These are phyloP conservation scores for Daldinia sp. DNA, from an alignment of 2,329 filamentous ascomycete genomes.

Conservation along the genomic window DNA sequence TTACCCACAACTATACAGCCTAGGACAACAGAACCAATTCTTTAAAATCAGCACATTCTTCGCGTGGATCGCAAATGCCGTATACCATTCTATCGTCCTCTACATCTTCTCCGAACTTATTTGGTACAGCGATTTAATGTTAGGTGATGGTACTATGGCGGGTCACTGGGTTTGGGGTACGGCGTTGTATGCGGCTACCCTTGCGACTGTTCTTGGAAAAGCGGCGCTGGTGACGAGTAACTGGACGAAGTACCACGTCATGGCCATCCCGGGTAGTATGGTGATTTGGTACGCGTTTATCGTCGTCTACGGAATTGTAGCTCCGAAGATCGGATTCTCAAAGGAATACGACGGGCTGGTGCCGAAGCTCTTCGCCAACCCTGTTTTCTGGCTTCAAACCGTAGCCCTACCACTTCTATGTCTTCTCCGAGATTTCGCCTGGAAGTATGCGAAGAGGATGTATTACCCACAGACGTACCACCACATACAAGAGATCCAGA, in stretches of 20 bases:
- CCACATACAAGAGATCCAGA: slow-evolving; percentile 99
- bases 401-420: slow-evolving; percentile 83
- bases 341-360: slow-evolving; percentile 88
- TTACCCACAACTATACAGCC: slow-evolving; percentile 94
- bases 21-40: slow-evolving; percentile 92
- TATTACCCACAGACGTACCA: slow-evolving; percentile 96
- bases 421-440: slow-evolving; percentile 87
- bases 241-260: slow-evolving; percentile 98
- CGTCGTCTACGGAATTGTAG: slow-evolving; percentile 86
- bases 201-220: slow-evolving; percentile 93
- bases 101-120: slow-evolving; percentile 87
- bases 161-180: slow-evolving; percentile 99
- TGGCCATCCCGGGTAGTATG: slow-evolving; percentile 95
- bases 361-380: slow-evolving; percentile 81
- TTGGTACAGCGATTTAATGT: slow-evolving; percentile 83
- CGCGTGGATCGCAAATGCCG: slow-evolving; percentile 92
- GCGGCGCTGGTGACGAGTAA: slow-evolving; percentile 95
- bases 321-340: slow-evolving; percentile 84
- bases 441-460: slow-evolving; percentile 99
- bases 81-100: slow-evolving; percentile 95
- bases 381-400: slow-evolving; percentile 93
- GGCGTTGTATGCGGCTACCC: slow-evolving; percentile 91
- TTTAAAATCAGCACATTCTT: slow-evolving; percentile 94
- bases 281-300: slow-evolving; percentile 91
- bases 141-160: slow-evolving; percentile 81